Evolutionary conservation across 495 filamentous ascomycete species (phyloP).

Genomic region (Bombardia bombarda): DNA sequence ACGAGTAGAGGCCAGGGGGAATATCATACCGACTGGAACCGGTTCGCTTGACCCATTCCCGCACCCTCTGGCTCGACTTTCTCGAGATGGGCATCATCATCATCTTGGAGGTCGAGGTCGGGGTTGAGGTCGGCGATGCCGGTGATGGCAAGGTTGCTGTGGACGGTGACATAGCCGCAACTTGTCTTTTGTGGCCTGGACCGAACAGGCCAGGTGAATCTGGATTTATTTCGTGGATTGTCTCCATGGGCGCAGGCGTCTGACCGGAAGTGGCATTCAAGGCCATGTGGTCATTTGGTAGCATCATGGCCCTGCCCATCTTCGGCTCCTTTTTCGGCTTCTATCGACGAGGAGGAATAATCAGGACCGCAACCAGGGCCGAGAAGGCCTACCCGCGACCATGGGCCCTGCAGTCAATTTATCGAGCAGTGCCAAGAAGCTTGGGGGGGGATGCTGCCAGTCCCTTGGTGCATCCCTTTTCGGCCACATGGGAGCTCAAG

Average conservation of each 20-base stretch:
- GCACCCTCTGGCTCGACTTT: constrained; percentile 16
- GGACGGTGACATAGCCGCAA: background rate
- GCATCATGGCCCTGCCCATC: too few species aligned
- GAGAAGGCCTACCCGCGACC: too few species aligned
- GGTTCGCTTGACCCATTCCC: constrained; percentile 22
- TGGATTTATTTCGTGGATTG: constrained; percentile 9
- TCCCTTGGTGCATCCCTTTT: too few species aligned
- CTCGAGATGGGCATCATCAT: constrained; percentile 5
- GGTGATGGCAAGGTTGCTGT: background rate
- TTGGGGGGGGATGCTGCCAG: too few species aligned
- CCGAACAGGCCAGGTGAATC: constrained; percentile 1
- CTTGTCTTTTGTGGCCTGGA: constrained; percentile 1
- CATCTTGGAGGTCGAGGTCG: background rate
- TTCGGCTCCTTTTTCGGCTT: too few species aligned
- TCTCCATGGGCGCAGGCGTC: constrained; percentile 12
- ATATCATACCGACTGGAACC: constrained; percentile 14
- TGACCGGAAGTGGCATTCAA: too few species aligned
- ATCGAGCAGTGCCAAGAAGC: too few species aligned
- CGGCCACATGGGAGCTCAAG: too few species aligned
- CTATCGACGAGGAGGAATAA: too few species aligned
- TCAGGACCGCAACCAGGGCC: too few species aligned
- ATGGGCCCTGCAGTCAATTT: too few species aligned
- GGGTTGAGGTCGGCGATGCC: background rate
- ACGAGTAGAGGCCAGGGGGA: background rate
- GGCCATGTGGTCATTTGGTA: too few species aligned